These are phyloP conservation scores for Boletus reticulatus DNA, from an alignment of 768 basidiomycete species.

Conservation along the genomic window DNA sequence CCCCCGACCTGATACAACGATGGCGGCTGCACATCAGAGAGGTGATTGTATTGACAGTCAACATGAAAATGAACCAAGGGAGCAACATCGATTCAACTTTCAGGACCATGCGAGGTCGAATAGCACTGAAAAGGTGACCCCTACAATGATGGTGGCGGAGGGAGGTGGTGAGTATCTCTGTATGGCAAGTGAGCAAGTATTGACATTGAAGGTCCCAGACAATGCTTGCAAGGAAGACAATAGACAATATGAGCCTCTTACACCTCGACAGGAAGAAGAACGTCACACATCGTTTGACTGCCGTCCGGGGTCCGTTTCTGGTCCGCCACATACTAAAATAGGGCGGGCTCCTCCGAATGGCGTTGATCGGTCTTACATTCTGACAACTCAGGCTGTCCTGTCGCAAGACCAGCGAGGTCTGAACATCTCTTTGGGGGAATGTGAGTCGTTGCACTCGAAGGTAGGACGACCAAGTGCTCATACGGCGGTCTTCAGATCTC, in stretches of 20 bases:
- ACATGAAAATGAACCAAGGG: background rate
- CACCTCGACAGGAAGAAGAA: slow-evolving; percentile 1
- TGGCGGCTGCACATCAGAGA: background rate
- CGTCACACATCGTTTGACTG: background rate
- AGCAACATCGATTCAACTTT: slow-evolving; percentile 1
- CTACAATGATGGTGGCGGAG: background rate
- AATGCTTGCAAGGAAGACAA: background rate
- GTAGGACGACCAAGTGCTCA: background rate
- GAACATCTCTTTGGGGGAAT: background rate
- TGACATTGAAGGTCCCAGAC: slow-evolving; percentile 8
- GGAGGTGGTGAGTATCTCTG: slow-evolving; percentile 8
- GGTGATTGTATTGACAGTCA: background rate
- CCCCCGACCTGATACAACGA: background rate
- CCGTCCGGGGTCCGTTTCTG: background rate
- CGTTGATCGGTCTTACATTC: background rate
- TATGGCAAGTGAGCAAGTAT: background rate
- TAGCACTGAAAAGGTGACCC: background rate
- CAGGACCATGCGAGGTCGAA: background rate
- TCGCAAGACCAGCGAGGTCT: background rate
- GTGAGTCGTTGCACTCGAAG: slow-evolving; percentile 1
- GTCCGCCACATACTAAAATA: background rate
- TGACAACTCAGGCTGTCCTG: background rate
- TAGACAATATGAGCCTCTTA: background rate
- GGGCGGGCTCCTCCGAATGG: background rate
- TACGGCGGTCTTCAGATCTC: slow-evolving; percentile 2